Percentiles rank a stretch among this genome's conserved stretches.
These are phyloP conservation scores for Senna siamea DNA, from an alignment of 306 rosid species.

Conservation along the genomic window DNA sequence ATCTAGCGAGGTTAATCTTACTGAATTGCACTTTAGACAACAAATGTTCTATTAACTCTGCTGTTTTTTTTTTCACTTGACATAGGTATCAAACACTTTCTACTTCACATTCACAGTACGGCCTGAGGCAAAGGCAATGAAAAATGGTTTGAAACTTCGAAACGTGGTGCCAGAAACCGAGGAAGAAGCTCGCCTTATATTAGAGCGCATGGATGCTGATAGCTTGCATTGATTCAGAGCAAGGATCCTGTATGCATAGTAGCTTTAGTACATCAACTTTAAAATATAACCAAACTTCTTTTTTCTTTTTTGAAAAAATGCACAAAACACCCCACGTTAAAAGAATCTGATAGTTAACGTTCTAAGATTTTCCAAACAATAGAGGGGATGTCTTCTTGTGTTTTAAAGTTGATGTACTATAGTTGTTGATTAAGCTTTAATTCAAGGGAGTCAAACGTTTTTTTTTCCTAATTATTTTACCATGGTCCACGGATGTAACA, in stretches of 20 bases:
- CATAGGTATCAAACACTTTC: conserved; percentile 82
- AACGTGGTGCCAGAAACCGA: conserved; percentile 88
- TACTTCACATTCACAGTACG: conserved; percentile 85
- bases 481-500: background rate
- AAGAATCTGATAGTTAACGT: too few species aligned
- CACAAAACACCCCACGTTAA: too few species aligned
- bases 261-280: conserved; percentile 8
- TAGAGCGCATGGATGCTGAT: conserved; percentile 87
- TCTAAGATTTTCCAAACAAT: too few species aligned
- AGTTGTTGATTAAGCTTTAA: background rate
- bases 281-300: too few species aligned
- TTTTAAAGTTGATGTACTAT: background rate
- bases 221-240: conserved; percentile 41
- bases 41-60: conserved; percentile 1
- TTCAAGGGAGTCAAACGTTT: background rate
- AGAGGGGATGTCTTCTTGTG: background rate
- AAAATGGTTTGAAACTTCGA: conserved; percentile 59
- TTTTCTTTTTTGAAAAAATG: too few species aligned
- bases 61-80: background rate
- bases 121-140: conserved; percentile 71
- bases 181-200: conserved; percentile 85
- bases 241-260: conserved; percentile 11
- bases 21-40: conserved; percentile 3
- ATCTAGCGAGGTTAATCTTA: conserved; percentile 76
- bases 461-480: conserved; percentile 12